Evolutionary conservation across 23 red algal genomes (phyloP).

Genomic region (Gracilaria gracilis): DNA sequence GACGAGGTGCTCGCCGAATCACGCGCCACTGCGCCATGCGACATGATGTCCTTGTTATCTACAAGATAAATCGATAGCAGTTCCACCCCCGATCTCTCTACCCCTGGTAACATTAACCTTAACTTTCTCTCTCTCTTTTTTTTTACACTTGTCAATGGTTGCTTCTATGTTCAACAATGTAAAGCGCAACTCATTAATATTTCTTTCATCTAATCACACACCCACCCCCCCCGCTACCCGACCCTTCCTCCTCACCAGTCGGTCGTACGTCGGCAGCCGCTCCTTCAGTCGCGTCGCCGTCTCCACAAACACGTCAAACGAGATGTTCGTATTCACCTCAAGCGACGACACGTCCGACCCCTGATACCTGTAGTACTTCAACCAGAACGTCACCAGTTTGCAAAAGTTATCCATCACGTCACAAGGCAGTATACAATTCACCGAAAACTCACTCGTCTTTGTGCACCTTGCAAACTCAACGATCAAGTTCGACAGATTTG

Average conservation of each 20-base stretch:
- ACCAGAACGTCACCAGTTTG: conserved; percentile 68
- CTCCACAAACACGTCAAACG: conserved; percentile 57
- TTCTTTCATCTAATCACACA: neutral
- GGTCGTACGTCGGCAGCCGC: conserved; percentile 36
- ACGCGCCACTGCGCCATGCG: too few species aligned
- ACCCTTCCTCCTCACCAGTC: conserved; percentile 1
- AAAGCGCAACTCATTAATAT: neutral
- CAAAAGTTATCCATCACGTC: conserved; percentile 55
- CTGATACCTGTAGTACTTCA: conserved; percentile 68
- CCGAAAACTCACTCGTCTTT: neutral
- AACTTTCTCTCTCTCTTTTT: neutral
- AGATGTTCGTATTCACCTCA: conserved; percentile 70
- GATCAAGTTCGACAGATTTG: conserved; percentile 28
- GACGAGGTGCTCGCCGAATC: too few species aligned
- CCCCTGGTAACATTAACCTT: too few species aligned
- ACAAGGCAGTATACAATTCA: conserved; percentile 18
- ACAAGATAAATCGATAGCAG: too few species aligned
- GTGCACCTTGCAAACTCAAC: conserved; percentile 11
- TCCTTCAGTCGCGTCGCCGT: conserved; percentile 38
- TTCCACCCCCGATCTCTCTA: too few species aligned
- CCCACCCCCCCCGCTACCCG: neutral
- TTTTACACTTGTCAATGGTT: neutral
- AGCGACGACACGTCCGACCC: conserved; percentile 44
- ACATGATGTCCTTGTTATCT: too few species aligned
- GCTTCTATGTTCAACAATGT: conserved; percentile 1